phyloP scores from a whole-genome alignment of 2,329 filamentous ascomycete species.

The Fusarium sp. region DNA sequence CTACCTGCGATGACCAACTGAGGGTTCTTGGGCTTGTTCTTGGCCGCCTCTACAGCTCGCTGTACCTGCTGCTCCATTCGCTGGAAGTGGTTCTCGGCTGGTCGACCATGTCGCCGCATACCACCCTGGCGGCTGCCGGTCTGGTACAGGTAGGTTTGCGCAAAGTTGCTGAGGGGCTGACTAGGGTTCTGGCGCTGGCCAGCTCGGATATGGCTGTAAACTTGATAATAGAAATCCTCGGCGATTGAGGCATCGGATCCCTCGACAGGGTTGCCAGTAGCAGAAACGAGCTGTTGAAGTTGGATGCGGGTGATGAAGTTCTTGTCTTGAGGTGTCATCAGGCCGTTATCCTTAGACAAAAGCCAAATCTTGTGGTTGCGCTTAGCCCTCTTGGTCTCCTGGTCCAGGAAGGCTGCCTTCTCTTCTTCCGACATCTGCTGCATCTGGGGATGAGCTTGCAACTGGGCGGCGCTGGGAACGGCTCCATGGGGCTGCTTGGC shows the following conservation, averaged over 20 bases:
- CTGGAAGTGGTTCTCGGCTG: conserved; percentile 96
- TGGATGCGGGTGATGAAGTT: conserved; percentile 99
- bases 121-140: conserved; percentile 85
- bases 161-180: conserved; percentile 94
- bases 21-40: conserved; percentile 97
- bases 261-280: conserved; percentile 87
- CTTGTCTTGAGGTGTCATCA: conserved; percentile 99
- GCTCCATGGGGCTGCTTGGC: conserved; percentile 64
- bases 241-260: conserved; percentile 82
- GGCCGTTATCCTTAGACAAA: conserved; percentile 90
- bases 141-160: conserved; percentile 96
- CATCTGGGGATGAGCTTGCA: conserved; percentile 57
- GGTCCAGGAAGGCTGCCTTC: conserved; percentile 82
- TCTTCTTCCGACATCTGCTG: conserved; percentile 85
- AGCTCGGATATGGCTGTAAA: conserved; percentile 92
- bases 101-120: conserved; percentile 79
- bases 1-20: conserved; percentile 96
- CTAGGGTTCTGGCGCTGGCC: conserved; percentile 90
- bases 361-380: conserved; percentile 98
- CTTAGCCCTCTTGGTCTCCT: conserved; percentile 95
- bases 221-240: conserved; percentile 99
- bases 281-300: conserved; percentile 92
- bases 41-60: conserved; percentile 94
- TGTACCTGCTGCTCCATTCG: conserved; percentile 99
- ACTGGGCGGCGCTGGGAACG: conserved; percentile 49